These are phyloP conservation scores for Silybum marianum DNA, from an alignment of 129 eudicot genomes.

Conservation along the genomic window DNA sequence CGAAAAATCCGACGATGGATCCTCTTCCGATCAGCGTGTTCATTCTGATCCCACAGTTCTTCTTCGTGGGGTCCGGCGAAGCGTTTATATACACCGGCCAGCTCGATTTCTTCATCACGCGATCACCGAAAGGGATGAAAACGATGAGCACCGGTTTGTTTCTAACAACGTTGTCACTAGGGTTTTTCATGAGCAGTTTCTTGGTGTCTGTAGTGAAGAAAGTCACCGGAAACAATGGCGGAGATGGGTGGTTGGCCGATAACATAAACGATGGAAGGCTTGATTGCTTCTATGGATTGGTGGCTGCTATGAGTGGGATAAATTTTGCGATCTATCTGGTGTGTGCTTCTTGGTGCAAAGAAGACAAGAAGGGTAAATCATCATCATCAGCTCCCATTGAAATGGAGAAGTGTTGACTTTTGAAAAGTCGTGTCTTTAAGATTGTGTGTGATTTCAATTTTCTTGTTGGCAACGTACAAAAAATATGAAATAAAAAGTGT, in stretches of 20 bases:
- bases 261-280: slow-evolving; percentile 80
- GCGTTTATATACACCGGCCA: slow-evolving; percentile 97
- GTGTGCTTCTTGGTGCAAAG: slow-evolving; percentile 69
- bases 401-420: slow-evolving; percentile 36
- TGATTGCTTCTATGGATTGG: slow-evolving; percentile 66
- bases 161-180: slow-evolving; percentile 83
- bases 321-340: slow-evolving; percentile 56
- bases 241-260: slow-evolving; percentile 79
- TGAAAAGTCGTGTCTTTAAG: neutral
- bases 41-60: slow-evolving; percentile 78
- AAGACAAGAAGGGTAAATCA: slow-evolving; percentile 43
- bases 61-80: slow-evolving; percentile 82
- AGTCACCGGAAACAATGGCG: slow-evolving; percentile 49
- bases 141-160: slow-evolving; percentile 97
- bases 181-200: slow-evolving; percentile 85
- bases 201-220: slow-evolving; percentile 70
- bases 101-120: slow-evolving; percentile 88
- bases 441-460: slow-evolving; percentile 27
- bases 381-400: slow-evolving; percentile 26
- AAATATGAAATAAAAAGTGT: slow-evolving; percentile 27
- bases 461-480: slow-evolving; percentile 37
- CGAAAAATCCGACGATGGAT: neutral
- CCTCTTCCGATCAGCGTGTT: slow-evolving; percentile 80
- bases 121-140: slow-evolving; percentile 94
- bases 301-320: slow-evolving; percentile 52